Evolutionary conservation across 352 stramenopile species (phyloP), one percentile per base, ranked within the genome.

Genomic region (Globisporangium middletonii): DNA sequence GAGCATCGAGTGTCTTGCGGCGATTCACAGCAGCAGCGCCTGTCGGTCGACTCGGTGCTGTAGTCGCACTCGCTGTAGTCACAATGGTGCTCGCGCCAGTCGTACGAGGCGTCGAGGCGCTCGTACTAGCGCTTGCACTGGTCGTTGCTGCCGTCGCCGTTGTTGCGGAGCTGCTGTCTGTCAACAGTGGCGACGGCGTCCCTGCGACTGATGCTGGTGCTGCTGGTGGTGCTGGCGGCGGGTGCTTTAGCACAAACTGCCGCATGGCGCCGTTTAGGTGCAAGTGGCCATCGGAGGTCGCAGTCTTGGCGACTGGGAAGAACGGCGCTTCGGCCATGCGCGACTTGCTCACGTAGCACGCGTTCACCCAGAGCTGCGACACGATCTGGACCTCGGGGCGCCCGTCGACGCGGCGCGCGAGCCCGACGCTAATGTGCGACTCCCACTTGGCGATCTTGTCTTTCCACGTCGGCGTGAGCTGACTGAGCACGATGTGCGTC

Each of bases 281-380:
- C 23, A 66, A 55, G 26, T 62, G 55, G 15, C 46, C 56, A 18
- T 53, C 38, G 2, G 19, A 26, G 15, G 1, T 35, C 4, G 13
- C 43, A 18, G 47, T 49, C 50, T 86, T 82, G 60, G 71, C 82
- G 48, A 90, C 72, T 2, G 84, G 84, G 54, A 94, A 94, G 53
- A 88, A 94, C 33, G 72, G 67, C 15, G 67, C 72, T 64, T 94
- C 84, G 37, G 77, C 73, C 72, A 91, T 83, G 23, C 61, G 65
- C 60, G 75, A 66, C 53, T 90, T 85, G 56, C 78, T 88, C 55
- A 85, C 74, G 42, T 83, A 84, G 59, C 84, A 94, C 8, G 77
- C 80, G 48, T 94, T 89, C 9, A 94, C 84, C 84, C 84, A 94
- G 18, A 92, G 67, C 59, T 88, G 81, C 16, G 79, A 87, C n/a